Base-by-base conservation (phyloP, 2,329 filamentous ascomycete genomes). In the Endothia cerciana region DNA sequence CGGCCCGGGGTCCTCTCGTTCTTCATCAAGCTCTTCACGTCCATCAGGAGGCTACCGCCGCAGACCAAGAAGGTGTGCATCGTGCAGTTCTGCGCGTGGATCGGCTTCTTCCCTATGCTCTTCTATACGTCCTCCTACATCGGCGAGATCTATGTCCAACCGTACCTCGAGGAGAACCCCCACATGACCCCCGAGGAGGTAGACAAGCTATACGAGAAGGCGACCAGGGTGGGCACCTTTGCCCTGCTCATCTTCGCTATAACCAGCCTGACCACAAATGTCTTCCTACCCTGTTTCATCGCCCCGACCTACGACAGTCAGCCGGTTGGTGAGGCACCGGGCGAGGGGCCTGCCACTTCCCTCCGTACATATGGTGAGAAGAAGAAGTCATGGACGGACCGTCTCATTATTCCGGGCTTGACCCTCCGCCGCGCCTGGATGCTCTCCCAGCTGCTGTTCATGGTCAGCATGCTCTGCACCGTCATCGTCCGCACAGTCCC, bases 91-190 rank as follows among this genome's bases (percentile, higher is more conserved):
- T 94, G 89, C 68, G 92, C 93, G 5, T 98, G 94, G 94, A 89
- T 97, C 65, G 94, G 93, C 62, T 97, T 94, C 87, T 98, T 97
- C 73, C 94, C 94, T 0, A 93, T 97, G 76, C 84, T 98, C 2
- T 97, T 97, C 79, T 98, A 98, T 80, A 93, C 93, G 5, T 97
- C 93, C 1, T 96, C 93, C 22, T 98, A 95, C 76, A 91, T 97
- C 71, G 94, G 92, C 68, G 93, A 97, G 74, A 91, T 98, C 65
- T 97, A 97, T 72, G 91, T 93, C 22, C 90, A 97, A 74, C 93
- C 93, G 0, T 91, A 86, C 71, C 89, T 97, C 61, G 83, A 88
- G 70, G 81, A 86, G 61, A 91, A 97, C 71, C 93, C 93, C 0
- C 80, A 94, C 75, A 90, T 97, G 83, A 86, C 89, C 0, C 85